These are phyloP conservation scores for Nemophila menziesii DNA, from an alignment of 257 asterid species.

Conservation along the genomic window DNA sequence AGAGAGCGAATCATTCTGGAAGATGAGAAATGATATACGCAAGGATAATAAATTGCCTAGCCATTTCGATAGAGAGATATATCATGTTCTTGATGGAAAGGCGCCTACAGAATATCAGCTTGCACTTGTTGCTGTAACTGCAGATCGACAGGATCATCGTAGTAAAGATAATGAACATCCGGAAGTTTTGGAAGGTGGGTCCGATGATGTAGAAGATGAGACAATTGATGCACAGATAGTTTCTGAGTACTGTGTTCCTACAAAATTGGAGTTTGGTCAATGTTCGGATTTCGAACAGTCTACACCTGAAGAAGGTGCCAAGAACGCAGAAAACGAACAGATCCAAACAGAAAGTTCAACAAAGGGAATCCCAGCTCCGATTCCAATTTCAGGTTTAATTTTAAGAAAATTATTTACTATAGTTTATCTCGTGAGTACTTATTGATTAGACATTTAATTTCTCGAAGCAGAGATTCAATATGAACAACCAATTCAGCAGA, in stretches of 20 bases:
- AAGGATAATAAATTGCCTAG: constrained; percentile 54
- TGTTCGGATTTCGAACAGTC: constrained; percentile 14
- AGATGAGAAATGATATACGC: constrained; percentile 53
- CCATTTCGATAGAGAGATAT: constrained; percentile 45
- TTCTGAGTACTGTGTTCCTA: constrained; percentile 4
- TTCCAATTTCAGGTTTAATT: constrained; percentile 80
- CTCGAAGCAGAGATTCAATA: too few relatives aligned
- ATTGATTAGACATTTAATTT: too few relatives aligned
- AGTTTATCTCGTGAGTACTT: too few relatives aligned
- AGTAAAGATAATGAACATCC: constrained; percentile 18
- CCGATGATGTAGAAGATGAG: not conserved
- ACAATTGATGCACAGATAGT: constrained; percentile 10
- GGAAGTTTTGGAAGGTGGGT: constrained; percentile 21
- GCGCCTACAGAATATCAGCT: constrained; percentile 21
- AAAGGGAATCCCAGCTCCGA: constrained; percentile 35
- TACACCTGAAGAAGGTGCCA: constrained; percentile 14
- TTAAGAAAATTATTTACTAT: too few relatives aligned
- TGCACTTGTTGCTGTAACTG: constrained; percentile 25
- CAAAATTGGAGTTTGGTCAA: constrained; percentile 8
- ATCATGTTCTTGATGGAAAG: constrained; percentile 46
- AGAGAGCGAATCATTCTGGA: constrained; percentile 46
- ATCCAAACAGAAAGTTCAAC: constrained; percentile 16
- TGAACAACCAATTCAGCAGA: too few relatives aligned
- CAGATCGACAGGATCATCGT: too few relatives aligned
- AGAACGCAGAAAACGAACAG: constrained; percentile 14